These are phyloP conservation scores for Lunasporangiospora selenospora DNA, from an alignment of 192 early-diverging fungal species.

Conservation along the genomic window DNA sequence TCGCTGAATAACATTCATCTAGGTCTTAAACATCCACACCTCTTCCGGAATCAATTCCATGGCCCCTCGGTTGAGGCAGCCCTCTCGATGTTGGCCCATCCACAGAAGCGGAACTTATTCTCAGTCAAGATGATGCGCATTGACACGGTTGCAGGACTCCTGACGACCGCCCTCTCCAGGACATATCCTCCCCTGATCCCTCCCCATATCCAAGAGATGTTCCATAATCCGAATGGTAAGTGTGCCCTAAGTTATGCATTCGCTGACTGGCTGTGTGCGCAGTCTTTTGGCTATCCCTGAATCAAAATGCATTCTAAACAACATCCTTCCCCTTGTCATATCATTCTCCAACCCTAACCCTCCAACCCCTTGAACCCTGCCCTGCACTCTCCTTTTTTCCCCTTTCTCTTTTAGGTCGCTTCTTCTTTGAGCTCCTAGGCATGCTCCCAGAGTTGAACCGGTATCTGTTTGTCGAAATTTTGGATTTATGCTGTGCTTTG, in stretches of 20 bases:
- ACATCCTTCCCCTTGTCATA: too few relatives aligned
- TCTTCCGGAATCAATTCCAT: conserved; percentile 38
- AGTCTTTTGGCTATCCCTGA: too few relatives aligned
- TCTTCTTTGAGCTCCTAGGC: conserved; percentile 40
- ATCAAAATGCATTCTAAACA: too few relatives aligned
- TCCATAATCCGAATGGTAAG: conserved; percentile 47
- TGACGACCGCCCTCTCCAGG: conserved; percentile 36
- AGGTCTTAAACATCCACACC: conserved; percentile 36
- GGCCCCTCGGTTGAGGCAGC: conserved; percentile 33
- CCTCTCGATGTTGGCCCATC: conserved; percentile 28
- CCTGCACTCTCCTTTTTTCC: too few relatives aligned
- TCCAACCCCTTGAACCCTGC: too few relatives aligned
- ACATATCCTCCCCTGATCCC: conserved; percentile 43
- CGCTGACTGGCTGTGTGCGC: too few relatives aligned
- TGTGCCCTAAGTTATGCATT: too few relatives aligned
- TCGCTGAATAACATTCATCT: not conserved
- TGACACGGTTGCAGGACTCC: conserved; percentile 36
- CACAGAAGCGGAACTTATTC: conserved; percentile 18
- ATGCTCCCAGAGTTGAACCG: conserved; percentile 45
- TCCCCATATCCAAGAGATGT: conserved; percentile 41
- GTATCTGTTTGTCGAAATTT: conserved; percentile 40
- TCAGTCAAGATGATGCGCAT: conserved; percentile 49
- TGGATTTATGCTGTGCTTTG: conserved; percentile 38
- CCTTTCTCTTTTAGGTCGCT: conserved; percentile 36
- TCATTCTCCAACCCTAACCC: too few relatives aligned